Evolutionary conservation across 352 stramenopile genomes (phyloP), one percentile per base, ranked within the genome.

Genomic region (Phytopythium helicoides): DNA sequence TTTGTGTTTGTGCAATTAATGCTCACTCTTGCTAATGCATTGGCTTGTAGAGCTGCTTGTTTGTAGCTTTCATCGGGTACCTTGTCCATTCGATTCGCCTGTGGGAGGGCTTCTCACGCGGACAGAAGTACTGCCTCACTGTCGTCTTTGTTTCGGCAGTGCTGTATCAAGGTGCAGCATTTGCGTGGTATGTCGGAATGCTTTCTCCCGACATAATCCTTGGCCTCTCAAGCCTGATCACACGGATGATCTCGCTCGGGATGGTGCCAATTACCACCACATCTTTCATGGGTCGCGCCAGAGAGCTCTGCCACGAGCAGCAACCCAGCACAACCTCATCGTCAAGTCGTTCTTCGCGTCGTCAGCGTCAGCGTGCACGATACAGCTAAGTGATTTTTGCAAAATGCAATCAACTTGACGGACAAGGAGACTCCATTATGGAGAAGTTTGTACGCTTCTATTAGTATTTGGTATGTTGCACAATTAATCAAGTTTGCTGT

Each of bases 201-300:
- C 50, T 88, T 36, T 76, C 74, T 2, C 49, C 64, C 0, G 74
- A 85, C 44, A 46, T 75, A 22, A 80, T 84, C 56, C 42, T 88
- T n/a, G 70, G 70, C 0, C 57, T 86, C 16, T 88, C 77, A 3
- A 86, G 77, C 25, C 68, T 86, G 47, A 85, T 88, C 56, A 86
- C 74, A 23, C 51, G 74, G n/a, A 80, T 80, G 54, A 84, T 84
- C 54, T 86, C 76, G 36, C 61, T 87, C 28, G 76, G 76, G n/a
- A 87, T 87, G 73, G 67, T 87, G 49, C 76, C 73, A 10, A 81
- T 87, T 60, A 86, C 76, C n/a, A 86, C 76, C 31, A 82, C 69
- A 8, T 86, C 73, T 16, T 87, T 86, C 54, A 71, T 82, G 54
- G 58, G 64, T 15, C 64, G 68, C 4, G 54, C 73, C 8, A 55